These are phyloP conservation scores for Nothophoma quercina DNA, from an alignment of 2,329 filamentous ascomycete genomes.

Conservation along the genomic window DNA sequence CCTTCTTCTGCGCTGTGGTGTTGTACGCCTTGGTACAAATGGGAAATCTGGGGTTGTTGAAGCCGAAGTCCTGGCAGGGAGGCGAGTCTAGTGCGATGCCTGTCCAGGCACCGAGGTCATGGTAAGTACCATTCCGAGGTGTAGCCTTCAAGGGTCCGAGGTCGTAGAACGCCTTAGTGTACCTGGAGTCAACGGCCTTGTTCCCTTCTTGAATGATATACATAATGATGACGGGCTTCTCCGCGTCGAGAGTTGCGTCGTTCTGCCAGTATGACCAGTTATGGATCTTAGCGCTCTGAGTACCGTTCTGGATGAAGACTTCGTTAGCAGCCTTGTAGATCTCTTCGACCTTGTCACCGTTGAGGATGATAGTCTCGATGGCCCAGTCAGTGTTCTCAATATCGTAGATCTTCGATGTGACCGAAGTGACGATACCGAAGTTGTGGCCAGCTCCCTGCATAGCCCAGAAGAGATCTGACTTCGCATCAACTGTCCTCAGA, in stretches of 20 bases:
- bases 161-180: slow-evolving; percentile 32
- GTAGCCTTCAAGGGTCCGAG: slow-evolving; percentile 23
- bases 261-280: slow-evolving; percentile 39
- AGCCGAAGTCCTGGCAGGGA: slow-evolving; percentile 37
- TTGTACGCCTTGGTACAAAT: slow-evolving; percentile 43
- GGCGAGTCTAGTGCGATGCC: slow-evolving; percentile 32
- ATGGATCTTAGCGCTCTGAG: slow-evolving; percentile 50
- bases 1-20: slow-evolving; percentile 44
- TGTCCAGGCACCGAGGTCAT: slow-evolving; percentile 33
- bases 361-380: slow-evolving; percentile 31
- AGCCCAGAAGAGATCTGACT: slow-evolving; percentile 64
- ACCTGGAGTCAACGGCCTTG: slow-evolving; percentile 24
- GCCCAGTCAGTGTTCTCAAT: slow-evolving; percentile 31
- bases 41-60: slow-evolving; percentile 35
- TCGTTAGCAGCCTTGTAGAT: slow-evolving; percentile 59
- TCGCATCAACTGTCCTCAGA: slow-evolving; percentile 47
- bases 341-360: slow-evolving; percentile 58
- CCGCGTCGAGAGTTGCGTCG: slow-evolving; percentile 22
- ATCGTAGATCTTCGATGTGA: slow-evolving; percentile 55
- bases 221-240: slow-evolving; percentile 30
- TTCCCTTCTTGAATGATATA: slow-evolving; percentile 39
- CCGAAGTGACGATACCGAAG: slow-evolving; percentile 62
- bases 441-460: slow-evolving; percentile 66
- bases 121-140: slow-evolving; percentile 28
- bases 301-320: slow-evolving; percentile 53